phyloP scores from a whole-genome alignment of 2,329 filamentous ascomycete genomes.

The Trichoderma sp. region DNA sequence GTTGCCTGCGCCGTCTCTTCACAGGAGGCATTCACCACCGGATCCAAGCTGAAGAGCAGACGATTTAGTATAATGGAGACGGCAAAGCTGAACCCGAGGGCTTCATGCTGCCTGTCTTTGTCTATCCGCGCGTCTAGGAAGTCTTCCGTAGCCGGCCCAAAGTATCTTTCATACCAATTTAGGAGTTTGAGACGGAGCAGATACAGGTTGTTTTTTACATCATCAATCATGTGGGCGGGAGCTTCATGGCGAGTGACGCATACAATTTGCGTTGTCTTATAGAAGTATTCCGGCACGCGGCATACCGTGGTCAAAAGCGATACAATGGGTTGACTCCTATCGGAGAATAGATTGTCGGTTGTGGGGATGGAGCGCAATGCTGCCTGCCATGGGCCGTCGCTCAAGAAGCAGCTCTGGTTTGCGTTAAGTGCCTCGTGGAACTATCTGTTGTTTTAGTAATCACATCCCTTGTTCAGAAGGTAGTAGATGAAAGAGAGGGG shows the following conservation, averaged over 20 bases:
- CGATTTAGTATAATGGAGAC: neutral
- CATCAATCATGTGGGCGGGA: neutral
- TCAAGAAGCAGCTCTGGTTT: conserved; percentile 1
- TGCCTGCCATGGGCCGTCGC: neutral
- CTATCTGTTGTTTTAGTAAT: neutral
- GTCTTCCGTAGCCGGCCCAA: neutral
- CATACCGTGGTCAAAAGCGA: neutral
- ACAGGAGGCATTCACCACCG: neutral
- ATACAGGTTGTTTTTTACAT: neutral
- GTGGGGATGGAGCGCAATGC: conserved; percentile 4
- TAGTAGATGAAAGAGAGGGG: neutral
- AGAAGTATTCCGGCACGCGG: conserved; percentile 5
- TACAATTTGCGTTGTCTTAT: neutral
- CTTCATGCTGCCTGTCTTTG: conserved; percentile 6
- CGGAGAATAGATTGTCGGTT: conserved; percentile 6
- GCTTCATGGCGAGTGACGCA: neutral
- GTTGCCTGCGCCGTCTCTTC: neutral
- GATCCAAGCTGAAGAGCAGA: conserved; percentile 1
- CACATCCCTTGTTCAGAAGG: neutral
- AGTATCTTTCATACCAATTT: conserved; percentile 2
- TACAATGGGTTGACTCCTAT: conserved; percentile 6
- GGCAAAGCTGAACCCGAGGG: conserved; percentile 5
- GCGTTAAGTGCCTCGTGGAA: conserved; percentile 2
- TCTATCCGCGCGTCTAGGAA: neutral
- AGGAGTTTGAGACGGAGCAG: neutral